Base-by-base conservation (phyloP, 306 rosid species). In the Prunus dulcis region DNA sequence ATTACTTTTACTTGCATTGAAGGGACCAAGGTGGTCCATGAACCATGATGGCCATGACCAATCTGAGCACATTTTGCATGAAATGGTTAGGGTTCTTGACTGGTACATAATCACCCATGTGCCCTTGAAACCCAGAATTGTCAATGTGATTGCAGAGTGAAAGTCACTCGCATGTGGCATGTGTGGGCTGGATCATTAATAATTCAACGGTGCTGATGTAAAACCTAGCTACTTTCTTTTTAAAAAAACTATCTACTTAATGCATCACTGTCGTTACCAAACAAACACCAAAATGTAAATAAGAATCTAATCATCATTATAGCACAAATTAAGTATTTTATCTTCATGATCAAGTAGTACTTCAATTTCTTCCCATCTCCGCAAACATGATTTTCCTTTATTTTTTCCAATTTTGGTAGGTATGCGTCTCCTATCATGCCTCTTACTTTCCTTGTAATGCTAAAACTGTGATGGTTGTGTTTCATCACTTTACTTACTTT, bases 121-220 rank as follows among this genome's bases (percentile, higher is more conserved):
- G 67, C 58, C 34, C 25, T 68, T 19, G 41, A 61, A 32, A 25
- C 45, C 14, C 66, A 49, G 53, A 67, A 12, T 47, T 20, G 19
- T 58, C 76, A 74, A 69, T 38, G 45, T 58, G 81, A 57, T 27
- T 4, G n/a, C 66, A 43, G 9, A 68, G 45, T 56, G 56, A 47
- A 77, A 51, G 28, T 67, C 47, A 19, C 32, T 57, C 32, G 43
- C 27, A 68, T 73, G 67, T 56, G 69, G 60, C 11, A 41, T 55
- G 27, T 45, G 67, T 57, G 13, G 1, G 75, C 67, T 9, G n/a
- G 22, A 58, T 47, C 47, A 66, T 73, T 66, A 15, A 49, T 49
- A n/a, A 55, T 73, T 56, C 65, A 72, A 72, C n/a, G 55, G 53
- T 46, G 73, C 28, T 34, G 69, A 56, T 65, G 32, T 51, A 10